Conservation (phyloP, 2,329 filamentous ascomycete species). For the Aspergillus amoenus region DNA sequence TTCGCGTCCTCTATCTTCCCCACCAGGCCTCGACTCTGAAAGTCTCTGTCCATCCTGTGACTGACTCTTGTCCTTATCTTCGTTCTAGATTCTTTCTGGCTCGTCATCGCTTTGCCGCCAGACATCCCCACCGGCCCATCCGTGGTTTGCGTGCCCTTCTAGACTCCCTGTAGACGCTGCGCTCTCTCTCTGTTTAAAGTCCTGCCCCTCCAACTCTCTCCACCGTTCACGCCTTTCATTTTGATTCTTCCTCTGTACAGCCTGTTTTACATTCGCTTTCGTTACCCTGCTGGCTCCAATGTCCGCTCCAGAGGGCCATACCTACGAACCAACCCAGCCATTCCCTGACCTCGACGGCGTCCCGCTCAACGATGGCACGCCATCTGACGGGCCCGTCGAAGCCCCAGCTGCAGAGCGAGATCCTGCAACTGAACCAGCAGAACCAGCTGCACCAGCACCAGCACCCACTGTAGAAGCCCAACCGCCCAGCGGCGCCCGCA, state of each 20-base stretch:
- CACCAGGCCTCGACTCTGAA: neutral
- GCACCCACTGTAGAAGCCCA: neutral
- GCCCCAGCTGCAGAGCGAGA: neutral
- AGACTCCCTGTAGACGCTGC: no score
- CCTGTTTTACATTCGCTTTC: neutral
- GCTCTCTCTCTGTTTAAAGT: neutral
- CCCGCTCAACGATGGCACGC: neutral
- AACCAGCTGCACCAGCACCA: neutral
- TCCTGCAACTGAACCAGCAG: no score
- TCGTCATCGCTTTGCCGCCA: neutral
- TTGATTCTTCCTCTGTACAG: neutral
- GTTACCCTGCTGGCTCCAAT: neutral
- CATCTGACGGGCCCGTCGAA: no score
- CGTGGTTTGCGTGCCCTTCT: neutral
- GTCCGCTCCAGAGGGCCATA: neutral
- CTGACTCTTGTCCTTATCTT: neutral
- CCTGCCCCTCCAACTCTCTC: neutral
- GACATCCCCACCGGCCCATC: neutral
- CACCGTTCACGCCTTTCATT: neutral
- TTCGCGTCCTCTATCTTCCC: no score
- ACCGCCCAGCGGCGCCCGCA: neutral
- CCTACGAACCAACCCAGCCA: neutral
- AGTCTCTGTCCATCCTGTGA: neutral
- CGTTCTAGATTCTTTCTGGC: neutral
- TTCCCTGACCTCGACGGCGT: neutral